These are phyloP conservation scores for Passiflora organensis DNA, from an alignment of 345 rosid species.

Conservation along the genomic window DNA sequence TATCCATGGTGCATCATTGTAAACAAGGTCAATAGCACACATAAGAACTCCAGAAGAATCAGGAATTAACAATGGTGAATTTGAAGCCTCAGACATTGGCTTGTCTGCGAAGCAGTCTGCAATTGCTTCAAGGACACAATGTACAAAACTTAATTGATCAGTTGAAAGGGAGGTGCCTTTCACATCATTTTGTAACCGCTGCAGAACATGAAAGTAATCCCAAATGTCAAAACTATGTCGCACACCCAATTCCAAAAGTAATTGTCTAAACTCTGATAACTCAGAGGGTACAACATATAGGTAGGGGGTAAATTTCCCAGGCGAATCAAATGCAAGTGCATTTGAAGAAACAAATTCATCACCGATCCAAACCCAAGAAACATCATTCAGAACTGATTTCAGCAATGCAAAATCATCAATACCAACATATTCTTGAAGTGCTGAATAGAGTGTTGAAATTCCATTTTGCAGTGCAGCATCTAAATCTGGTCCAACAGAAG, in stretches of 20 bases:
- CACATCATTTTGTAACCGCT: conserved; percentile 55
- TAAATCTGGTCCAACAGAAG: conserved; percentile 42
- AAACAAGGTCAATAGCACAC: conserved; percentile 58
- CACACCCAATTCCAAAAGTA: conserved; percentile 80
- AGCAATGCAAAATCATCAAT: conserved; percentile 52
- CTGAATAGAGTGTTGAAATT: conserved; percentile 55
- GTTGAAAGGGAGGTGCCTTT: conserved; percentile 53
- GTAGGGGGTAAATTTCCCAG: conserved; percentile 88
- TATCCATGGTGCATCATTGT: conserved; percentile 99
- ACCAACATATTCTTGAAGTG: conserved; percentile 55
- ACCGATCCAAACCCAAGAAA: conserved; percentile 92
- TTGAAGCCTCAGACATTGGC: conserved; percentile 46
- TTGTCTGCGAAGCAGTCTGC: conserved; percentile 58
- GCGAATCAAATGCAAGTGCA: conserved; percentile 94
- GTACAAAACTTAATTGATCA: conserved; percentile 73
- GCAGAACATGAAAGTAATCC: conserved; percentile 76
- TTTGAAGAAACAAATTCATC: conserved; percentile 76
- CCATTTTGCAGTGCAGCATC: conserved; percentile 56
- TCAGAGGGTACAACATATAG: conserved; percentile 97
- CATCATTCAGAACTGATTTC: conserved; percentile 57
- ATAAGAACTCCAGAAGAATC: conserved; percentile 64
- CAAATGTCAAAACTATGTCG: conserved; percentile 67
- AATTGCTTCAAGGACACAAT: conserved; percentile 79
- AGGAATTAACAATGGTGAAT: conserved; percentile 55
- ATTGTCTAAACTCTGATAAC: conserved; percentile 64